phyloP scores from a whole-genome alignment of 2,329 filamentous ascomycete species.

The Hymenoscyphus repandus region DNA sequence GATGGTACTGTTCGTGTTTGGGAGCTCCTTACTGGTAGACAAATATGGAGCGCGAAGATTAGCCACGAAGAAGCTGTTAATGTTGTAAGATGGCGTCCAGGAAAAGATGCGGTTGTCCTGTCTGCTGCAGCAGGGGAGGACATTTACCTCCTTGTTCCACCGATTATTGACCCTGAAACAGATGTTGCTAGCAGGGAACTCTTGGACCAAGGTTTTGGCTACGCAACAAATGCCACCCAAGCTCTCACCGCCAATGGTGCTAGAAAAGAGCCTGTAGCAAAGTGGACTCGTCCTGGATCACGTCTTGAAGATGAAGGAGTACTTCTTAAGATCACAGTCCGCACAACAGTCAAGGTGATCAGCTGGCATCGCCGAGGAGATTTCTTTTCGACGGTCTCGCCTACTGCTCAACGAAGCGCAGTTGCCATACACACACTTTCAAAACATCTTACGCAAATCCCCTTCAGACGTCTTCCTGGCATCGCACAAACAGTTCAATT shows the following conservation, averaged over 20 bases:
- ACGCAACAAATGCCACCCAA: conserved; percentile 64
- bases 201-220: conserved; percentile 87
- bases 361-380: conserved; percentile 93
- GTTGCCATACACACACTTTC: conserved; percentile 93
- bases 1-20: conserved; percentile 90
- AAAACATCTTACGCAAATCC: conserved; percentile 90
- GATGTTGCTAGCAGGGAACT: conserved; percentile 71
- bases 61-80: conserved; percentile 77
- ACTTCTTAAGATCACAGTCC: conserved; percentile 73
- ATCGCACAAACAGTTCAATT: conserved; percentile 85
- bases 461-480: conserved; percentile 74
- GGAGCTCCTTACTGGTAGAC: conserved; percentile 79
- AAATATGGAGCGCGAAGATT: conserved; percentile 79
- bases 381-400: conserved; percentile 89
- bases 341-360: conserved; percentile 77
- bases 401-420: conserved; percentile 69
- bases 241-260: conserved; percentile 46
- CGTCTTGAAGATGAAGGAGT: conserved; percentile 74
- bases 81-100: conserved; percentile 83
- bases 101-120: conserved; percentile 72
- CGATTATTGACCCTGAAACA: conserved; percentile 64
- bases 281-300: conserved; percentile 75
- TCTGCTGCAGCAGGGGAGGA: conserved; percentile 81
- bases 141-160: conserved; percentile 77
- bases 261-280: conserved; percentile 70